phyloP scores from a whole-genome alignment of 148 eudicot genomes.

The Arbutus unedo region DNA sequence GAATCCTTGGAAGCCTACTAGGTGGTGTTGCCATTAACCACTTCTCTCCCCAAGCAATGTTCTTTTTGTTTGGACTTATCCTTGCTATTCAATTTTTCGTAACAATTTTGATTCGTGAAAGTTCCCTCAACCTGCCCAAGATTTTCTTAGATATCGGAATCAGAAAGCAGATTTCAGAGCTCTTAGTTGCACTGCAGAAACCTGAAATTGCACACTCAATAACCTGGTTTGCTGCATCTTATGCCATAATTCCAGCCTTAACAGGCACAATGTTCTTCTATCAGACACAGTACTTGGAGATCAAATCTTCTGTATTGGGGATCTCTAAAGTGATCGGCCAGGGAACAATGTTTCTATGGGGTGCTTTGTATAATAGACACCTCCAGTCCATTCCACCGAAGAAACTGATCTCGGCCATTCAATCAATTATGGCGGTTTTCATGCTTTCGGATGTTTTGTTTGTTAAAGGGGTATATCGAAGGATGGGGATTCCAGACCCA shows the following conservation, averaged over 20 bases:
- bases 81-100: conserved; percentile 52
- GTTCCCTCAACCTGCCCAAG: conserved; percentile 63
- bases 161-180: conserved; percentile 55
- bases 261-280: conserved; percentile 89
- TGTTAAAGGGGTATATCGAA: conserved; percentile 60
- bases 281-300: conserved; percentile 63
- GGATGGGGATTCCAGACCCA: conserved; percentile 67
- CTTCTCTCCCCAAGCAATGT: conserved; percentile 52
- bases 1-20: conserved; percentile 67
- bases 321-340: conserved; percentile 93
- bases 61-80: conserved; percentile 49
- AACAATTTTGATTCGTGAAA: conserved; percentile 50
- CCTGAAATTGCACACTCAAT: conserved; percentile 73
- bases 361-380: conserved; percentile 50
- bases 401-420: conserved; percentile 64
- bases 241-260: conserved; percentile 73
- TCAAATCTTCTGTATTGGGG: conserved; percentile 76
- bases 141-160: conserved; percentile 44
- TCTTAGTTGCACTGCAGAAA: conserved; percentile 45
- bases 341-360: conserved; percentile 79
- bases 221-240: conserved; percentile 74
- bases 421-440: conserved; percentile 58
- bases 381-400: conserved; percentile 64
- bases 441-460: conserved; percentile 79
- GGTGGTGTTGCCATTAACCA: conserved; percentile 60